phyloP scores from a whole-genome alignment of 2,329 filamentous ascomycete species.

The Pyrenophora tritici-repentis region DNA sequence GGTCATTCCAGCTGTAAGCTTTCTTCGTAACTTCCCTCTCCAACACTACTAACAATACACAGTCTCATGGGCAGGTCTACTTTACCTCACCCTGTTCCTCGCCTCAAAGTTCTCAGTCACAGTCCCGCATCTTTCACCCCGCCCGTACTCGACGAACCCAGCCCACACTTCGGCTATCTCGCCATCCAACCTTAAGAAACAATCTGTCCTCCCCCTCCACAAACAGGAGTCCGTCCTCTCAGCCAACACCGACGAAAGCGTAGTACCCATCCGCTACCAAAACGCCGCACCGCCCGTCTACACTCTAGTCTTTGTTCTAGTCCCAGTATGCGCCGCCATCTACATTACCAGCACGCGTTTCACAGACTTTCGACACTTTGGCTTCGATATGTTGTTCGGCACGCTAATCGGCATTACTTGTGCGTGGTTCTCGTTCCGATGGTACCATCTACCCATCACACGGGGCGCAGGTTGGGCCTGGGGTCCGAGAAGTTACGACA shows the following conservation, averaged over 20 bases:
- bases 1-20: constrained; percentile 71
- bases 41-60: background rate
- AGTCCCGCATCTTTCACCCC: constrained; percentile 68
- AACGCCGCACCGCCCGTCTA: constrained; percentile 84
- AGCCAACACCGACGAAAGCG: constrained; percentile 34
- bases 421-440: constrained; percentile 77
- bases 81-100: constrained; percentile 86
- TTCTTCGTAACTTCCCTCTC: background rate
- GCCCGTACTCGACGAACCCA: constrained; percentile 55
- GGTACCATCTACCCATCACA: constrained; percentile 81
- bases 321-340: constrained; percentile 75
- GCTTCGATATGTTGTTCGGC: constrained; percentile 91
- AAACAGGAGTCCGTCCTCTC: constrained; percentile 31
- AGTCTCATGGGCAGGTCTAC: constrained; percentile 76
- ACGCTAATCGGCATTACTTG: constrained; percentile 74
- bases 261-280: constrained; percentile 67
- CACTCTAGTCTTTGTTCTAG: constrained; percentile 69
- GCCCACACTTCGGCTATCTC: constrained; percentile 54
- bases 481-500: constrained; percentile 73
- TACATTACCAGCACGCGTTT: constrained; percentile 87
- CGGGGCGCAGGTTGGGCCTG: constrained; percentile 88
- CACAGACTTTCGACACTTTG: constrained; percentile 87
- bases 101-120: constrained; percentile 80
- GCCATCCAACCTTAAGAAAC: constrained; percentile 39
- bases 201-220: constrained; percentile 28